A percentile compares a stretch with the other conserved stretches of the same genome.
Conservation (phyloP, 2,329 filamentous ascomycete species). For the Rutstroemia sp. region DNA sequence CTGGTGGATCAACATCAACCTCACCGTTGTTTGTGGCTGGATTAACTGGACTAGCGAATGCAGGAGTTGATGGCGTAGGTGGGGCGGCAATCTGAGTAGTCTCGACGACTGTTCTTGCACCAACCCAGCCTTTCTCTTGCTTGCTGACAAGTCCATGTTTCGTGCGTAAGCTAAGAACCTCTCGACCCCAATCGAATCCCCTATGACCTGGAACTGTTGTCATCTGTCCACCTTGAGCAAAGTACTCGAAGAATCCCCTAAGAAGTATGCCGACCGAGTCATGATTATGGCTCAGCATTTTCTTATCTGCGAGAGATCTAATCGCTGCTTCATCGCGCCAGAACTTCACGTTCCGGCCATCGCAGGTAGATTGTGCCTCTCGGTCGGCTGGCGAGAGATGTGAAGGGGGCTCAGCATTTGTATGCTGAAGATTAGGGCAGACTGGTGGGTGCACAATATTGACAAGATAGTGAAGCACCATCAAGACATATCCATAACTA, state of each 20-base stretch:
- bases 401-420: conserved; percentile 39
- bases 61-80: conserved; percentile 16
- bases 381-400: conserved; percentile 36
- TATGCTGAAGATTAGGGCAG: conserved; percentile 71
- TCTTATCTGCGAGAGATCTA: conserved; percentile 45
- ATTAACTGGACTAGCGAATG: neutral
- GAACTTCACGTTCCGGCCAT: conserved; percentile 67
- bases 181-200: conserved; percentile 72
- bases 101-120: conserved; percentile 64
- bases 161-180: conserved; percentile 72
- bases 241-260: conserved; percentile 84
- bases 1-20: too few relatives aligned
- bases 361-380: conserved; percentile 37
- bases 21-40: neutral
- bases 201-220: conserved; percentile 39
- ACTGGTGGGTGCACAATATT: conserved; percentile 77
- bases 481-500: conserved; percentile 85
- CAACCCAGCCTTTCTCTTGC: conserved; percentile 75
- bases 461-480: conserved; percentile 86
- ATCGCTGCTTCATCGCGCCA: conserved; percentile 71
- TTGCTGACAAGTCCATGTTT: conserved; percentile 65
- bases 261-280: conserved; percentile 66
- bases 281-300: conserved; percentile 58
- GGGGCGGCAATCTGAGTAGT: conserved; percentile 33
- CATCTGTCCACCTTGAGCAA: conserved; percentile 54